Percentiles rank a stretch among this genome's conserved stretches.
Evolutionary conservation across 2,329 filamentous ascomycete species (phyloP).

Genomic region (Clarireedia homoeocarpa): DNA sequence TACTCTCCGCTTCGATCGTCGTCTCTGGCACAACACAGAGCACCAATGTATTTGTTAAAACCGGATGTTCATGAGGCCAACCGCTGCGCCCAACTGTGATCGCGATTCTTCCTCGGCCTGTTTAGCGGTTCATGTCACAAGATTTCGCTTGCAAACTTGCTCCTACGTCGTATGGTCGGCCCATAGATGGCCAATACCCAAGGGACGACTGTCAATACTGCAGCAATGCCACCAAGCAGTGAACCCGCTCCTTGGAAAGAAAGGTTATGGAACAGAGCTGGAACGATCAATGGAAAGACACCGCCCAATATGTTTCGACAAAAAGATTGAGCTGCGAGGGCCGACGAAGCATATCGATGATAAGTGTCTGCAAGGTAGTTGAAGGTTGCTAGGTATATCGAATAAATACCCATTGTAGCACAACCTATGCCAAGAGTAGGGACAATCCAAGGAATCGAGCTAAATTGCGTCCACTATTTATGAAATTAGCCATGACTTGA

Average conservation of each 20-base stretch:
- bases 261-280: constrained; percentile 63
- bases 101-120: too few species aligned
- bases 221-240: constrained; percentile 63
- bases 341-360: constrained; percentile 75
- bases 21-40: too few species aligned
- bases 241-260: constrained; percentile 65
- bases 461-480: constrained; percentile 60
- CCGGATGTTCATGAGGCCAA: too few species aligned
- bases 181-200: constrained; percentile 81
- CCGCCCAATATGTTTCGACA: constrained; percentile 80
- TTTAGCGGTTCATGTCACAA: neutral
- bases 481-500: neutral
- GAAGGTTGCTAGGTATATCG: constrained; percentile 80
- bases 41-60: too few species aligned
- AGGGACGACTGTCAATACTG: constrained; percentile 67
- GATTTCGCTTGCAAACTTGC: constrained; percentile 55
- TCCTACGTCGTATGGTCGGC: constrained; percentile 63
- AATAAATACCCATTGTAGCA: constrained; percentile 79
- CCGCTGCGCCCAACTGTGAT: too few species aligned
- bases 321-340: constrained; percentile 78
- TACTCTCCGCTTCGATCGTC: too few species aligned
- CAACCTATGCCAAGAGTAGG: constrained; percentile 63
- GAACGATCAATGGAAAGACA: constrained; percentile 70
- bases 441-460: constrained; percentile 61
- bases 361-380: constrained; percentile 91